These are phyloP conservation scores for Annulohypoxylon maeteangense DNA, from an alignment of 495 filamentous ascomycete species.

Conservation along the genomic window DNA sequence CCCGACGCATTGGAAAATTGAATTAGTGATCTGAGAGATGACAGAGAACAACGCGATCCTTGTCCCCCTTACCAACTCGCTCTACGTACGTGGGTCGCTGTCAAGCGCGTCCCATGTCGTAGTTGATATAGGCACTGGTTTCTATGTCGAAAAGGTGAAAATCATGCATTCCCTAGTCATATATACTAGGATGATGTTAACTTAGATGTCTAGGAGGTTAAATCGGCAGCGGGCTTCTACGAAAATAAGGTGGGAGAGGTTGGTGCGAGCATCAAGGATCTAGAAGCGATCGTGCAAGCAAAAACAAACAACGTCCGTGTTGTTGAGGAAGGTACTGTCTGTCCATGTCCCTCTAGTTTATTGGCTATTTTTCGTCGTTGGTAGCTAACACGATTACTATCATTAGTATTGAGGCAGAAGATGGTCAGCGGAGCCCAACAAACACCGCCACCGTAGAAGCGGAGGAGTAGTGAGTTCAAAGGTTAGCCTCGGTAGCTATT, in stretches of 20 bases:
- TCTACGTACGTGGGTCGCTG: slow-evolving; percentile 89
- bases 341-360: background rate
- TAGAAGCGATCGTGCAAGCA: slow-evolving; percentile 85
- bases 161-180: background rate
- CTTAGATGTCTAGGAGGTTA: slow-evolving; percentile 60
- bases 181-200: slow-evolving; percentile 1
- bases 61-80: slow-evolving; percentile 89
- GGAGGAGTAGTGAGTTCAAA: slow-evolving; percentile 20
- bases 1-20: background rate
- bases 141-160: slow-evolving; percentile 90
- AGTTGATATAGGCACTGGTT: slow-evolving; percentile 96
- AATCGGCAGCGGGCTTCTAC: slow-evolving; percentile 86
- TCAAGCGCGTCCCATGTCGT: slow-evolving; percentile 82
- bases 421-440: slow-evolving; percentile 52
- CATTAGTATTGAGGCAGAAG: slow-evolving; percentile 68
- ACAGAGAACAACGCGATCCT: slow-evolving; percentile 72
- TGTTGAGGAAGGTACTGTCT: slow-evolving; percentile 84
- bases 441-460: slow-evolving; percentile 32
- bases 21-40: slow-evolving; percentile 5
- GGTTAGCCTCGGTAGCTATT: slow-evolving; percentile 35
- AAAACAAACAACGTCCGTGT: slow-evolving; percentile 86
- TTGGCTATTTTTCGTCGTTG: background rate
- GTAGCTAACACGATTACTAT: slow-evolving; percentile 8
- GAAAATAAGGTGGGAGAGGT: slow-evolving; percentile 83
- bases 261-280: slow-evolving; percentile 77